Base-by-base conservation (phyloP, 192 early-diverging fungal genomes). In the Backusella sp. region DNA sequence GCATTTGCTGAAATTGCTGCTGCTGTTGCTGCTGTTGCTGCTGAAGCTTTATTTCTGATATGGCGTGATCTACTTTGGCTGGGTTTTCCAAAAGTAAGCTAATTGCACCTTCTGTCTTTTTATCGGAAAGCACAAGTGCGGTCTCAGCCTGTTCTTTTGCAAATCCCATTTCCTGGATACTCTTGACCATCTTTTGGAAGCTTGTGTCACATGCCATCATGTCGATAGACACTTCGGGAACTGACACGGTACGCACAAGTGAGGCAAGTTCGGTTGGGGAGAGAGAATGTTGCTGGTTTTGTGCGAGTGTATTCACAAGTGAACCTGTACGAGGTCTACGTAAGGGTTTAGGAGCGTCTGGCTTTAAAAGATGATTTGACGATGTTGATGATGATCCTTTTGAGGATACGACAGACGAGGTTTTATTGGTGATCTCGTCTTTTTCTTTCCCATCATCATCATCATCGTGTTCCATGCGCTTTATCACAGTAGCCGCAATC, bases 91-190 rank as follows among this genome's bases (percentile, higher is more conserved):
- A 65, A 9, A 93, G 77, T 2, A 92, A 67, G 36, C 70, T 76
- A 59, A 91, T 81, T 4, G 92, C 88, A 53, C 81, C 82, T 56
- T 94, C 88, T 80, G 88, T 71, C 59, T 91, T 80, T 3, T 86
- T 65, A 69, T 86, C 84, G 11, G 85, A 66, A 46, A 94, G 85
- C 0, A 82, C 72, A 6, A 93, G 77, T 0, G 92, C 91, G 0
- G 90, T 83, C 32, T 84, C 85, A 6, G 91, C 91, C 70, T 90
- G 87, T 26, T 88, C 88, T 8, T 80, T 74, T 32, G 79, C 66
- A 66, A 93, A 94, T 12, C 92, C 92, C 90, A 94, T 92, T 73
- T 92, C 91, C 36, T 86, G 66, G 32, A 93, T 86, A 21, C 84
- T 80, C 32, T 79, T 74, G 3, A 87, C 72, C 53, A 62, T 72